Evolutionary conservation across 2,329 filamentous ascomycete genomes (phyloP), one percentile per base, ranked within the genome.

Genomic region (Sclerotinia minor): DNA sequence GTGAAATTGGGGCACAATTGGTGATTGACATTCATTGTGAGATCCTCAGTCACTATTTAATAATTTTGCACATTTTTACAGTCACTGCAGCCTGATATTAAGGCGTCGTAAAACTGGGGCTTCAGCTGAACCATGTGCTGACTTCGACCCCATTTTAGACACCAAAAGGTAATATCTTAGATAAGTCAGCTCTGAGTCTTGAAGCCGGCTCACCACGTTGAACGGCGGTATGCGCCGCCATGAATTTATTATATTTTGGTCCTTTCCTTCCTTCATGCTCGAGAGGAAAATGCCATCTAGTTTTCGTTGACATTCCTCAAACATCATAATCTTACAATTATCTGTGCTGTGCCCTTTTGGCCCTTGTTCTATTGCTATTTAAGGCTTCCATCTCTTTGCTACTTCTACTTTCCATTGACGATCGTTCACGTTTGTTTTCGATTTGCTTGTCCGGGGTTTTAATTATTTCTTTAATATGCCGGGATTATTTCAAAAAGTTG

Each of bases 81-180:
- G 21, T 26, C 21, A 19, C 45, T 26, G 26, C 59, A 63, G 59
- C 45, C 32, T 50, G 29, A 38, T 61, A 50, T 26, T 13, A 26
- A 50, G 59, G 29, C 15, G 45, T 50, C 13, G 35, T 41, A 47
- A 35, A 63, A 63, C 29, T 24, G 47, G 21, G 59, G 32, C 45
- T 50, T 63, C 59, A 63, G 59, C 59, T 63, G 59, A 50, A 17
- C n/a, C 32, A 26, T 26, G 13, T 63, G 59, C 59, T 63, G 29
- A 63, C 59, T 26, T 15, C 38, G 24, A n/a, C 26, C 45, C 32
- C n/a, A 50, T 26, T 38, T 2, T 38, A 63, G 45, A 50, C 8
- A 2, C 29, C 7, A 38, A 38, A 9, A 9, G 24, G 58, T 61
- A 38, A 50, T 63, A 38, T 50, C 24, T 63, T 63, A 50, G 15